Evolutionary conservation across 768 basidiomycete genomes (phyloP).

Genomic region (Amanita muscaria): DNA sequence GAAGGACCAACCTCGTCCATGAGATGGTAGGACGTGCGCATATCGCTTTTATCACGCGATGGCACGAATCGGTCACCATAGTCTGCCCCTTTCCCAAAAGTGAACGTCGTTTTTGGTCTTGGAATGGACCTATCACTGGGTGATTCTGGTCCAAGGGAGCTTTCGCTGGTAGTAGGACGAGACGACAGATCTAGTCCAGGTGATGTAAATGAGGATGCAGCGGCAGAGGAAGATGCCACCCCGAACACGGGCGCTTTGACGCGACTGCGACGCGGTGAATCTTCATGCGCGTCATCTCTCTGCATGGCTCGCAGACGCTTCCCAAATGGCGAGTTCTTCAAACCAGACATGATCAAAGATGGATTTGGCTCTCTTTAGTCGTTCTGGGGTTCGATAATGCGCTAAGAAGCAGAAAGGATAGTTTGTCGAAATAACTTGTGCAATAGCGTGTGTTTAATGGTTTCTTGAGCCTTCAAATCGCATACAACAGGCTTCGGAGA

Average conservation of each 20-base stretch:
- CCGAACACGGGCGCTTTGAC: constrained; percentile 2
- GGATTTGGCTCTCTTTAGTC: neutral
- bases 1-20: constrained; percentile 49
- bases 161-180: constrained; percentile 45
- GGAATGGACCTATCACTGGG: constrained; percentile 7
- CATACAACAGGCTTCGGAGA: neutral
- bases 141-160: constrained; percentile 29
- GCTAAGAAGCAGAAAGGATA: neutral
- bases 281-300: constrained; percentile 46
- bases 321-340: constrained; percentile 81
- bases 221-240: constrained; percentile 38
- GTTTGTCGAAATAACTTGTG: neutral
- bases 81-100: constrained; percentile 23
- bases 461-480: neutral
- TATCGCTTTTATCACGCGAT: constrained; percentile 50
- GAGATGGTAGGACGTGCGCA: constrained; percentile 61
- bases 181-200: constrained; percentile 43
- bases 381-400: neutral
- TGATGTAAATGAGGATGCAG: constrained; percentile 34
- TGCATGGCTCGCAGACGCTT: constrained; percentile 73
- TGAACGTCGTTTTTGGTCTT: neutral
- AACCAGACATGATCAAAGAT: constrained; percentile 46
- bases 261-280: constrained; percentile 38
- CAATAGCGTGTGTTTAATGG: neutral
- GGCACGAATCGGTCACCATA: constrained; percentile 67